phyloP scores from a whole-genome alignment of 345 rosid genomes.

The Melaleuca quinquenervia region DNA sequence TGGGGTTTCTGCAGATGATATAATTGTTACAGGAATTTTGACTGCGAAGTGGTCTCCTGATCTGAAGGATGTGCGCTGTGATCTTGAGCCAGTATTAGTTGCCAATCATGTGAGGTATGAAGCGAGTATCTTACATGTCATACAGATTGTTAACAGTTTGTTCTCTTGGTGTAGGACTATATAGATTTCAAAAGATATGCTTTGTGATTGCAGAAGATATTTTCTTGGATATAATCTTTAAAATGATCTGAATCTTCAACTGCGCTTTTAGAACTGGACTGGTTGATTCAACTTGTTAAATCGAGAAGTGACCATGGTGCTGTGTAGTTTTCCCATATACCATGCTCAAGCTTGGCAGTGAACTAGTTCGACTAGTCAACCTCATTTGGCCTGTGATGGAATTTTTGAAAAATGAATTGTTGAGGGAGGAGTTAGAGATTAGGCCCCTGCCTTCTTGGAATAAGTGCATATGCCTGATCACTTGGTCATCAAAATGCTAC shows the following conservation, averaged over 20 bases:
- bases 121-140: background rate
- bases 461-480: background rate
- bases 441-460: background rate
- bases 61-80: slow-evolving; percentile 83
- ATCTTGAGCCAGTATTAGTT: slow-evolving; percentile 78
- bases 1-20: slow-evolving; percentile 51
- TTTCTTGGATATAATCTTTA: background rate
- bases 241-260: background rate
- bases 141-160: background rate
- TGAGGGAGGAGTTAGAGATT: background rate
- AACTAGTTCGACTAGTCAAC: background rate
- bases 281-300: background rate
- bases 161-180: background rate
- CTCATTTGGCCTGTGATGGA: background rate
- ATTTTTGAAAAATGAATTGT: background rate
- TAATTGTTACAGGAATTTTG: slow-evolving; percentile 72
- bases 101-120: slow-evolving; percentile 75
- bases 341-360: background rate
- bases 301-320: background rate
- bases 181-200: background rate
- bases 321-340: background rate
- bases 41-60: slow-evolving; percentile 97
- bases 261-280: background rate
- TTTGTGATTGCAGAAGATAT: background rate
- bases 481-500: background rate